Evolutionary conservation across 768 basidiomycete species (phyloP), one percentile per base, ranked within the genome.

Genomic region (Tricholoma sp.): DNA sequence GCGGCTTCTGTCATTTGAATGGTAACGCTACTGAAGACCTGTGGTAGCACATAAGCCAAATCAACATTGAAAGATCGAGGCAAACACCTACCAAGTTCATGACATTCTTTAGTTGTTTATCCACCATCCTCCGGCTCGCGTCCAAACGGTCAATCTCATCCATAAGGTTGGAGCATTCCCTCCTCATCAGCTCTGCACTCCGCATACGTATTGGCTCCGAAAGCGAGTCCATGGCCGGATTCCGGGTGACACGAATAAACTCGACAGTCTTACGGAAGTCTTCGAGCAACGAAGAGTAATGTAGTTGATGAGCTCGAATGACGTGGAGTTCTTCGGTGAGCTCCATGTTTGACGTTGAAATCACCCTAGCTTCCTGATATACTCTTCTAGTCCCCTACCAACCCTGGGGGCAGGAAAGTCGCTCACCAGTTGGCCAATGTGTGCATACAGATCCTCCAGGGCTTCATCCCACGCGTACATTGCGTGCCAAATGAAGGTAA

Each of bases 21-120:
- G 59, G 82, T 85, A 22, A 85, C 81, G 41, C 70, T 79, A 41
- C 80, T 80, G 62, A 85, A 85, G 5, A 81, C 83, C 84, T 84
- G 53, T 6, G 35, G 29, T 3, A 8, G 12, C 18, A 14, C 24
- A 18, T 54, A 12, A 57, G 27, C 39, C 39, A 5, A 27, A 8
- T 8, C 5, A 57, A 21, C 12, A 3, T 45, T 6, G 27, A 6
- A 11, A 9, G 34, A n/a, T 21, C 6, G 11, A 22, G 11, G 32
- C 6, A 35, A 46, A 6, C 18, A 63, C 74, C 39, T 50, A 81
- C 81, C 55, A 82, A 65, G 54, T 75, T 76, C 76, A 81, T 80
- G 9, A 81, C 79, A 57, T 82, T 81, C 66, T 77, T 79, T 55
- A 82, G 56, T 50, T 80, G 67, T 50, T 72, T 73, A 56, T 82